Base-by-base conservation (phyloP, 768 basidiomycete species). In the Panellus pusillus region DNA sequence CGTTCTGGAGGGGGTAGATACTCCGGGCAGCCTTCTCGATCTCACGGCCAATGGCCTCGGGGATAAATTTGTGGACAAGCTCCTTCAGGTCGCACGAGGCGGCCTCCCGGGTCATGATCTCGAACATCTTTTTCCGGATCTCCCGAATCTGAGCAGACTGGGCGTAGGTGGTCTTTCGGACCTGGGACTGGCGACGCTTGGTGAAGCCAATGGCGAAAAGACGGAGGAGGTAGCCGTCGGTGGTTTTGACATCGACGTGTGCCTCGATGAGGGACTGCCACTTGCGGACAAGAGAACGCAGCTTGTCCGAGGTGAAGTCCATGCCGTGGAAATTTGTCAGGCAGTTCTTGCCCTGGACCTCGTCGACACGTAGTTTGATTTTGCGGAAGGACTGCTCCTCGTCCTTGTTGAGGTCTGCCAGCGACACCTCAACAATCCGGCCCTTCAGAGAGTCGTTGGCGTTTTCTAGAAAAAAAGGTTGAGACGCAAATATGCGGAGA, bases 261-360 rank as follows among this genome's bases (percentile, higher is more conserved):
- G 97, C 97, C 78, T 98, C 97, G 66, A 99, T 95, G 68, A 98
- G 89, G 17, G 96, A 86, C 77, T 98, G 97, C 97, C 97, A 99
- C 78, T 98, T 99, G 73, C 96, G 92, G 65, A 99, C 97, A 68
- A 99, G 94, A 46, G 97, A 98, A 52, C 97, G 94, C 62, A 98
- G 88, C 78, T 98, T 98, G 86, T 99, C 97, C 54, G 96, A 97
- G 58, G 97, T 98, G 79, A 99, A 98, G 79, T 96, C 93, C 96
- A 99, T 98, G 72, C 97, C 97, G 75, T 96, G 91, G 91, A 99
- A 99, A 77, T 95, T 96, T 72, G 97, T 98, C 51, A 98, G 83
- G 81, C 94, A 97, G 82, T 93, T 97, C 82, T 95, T 96, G 78
- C 97, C 97, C 78, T 97, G 89, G 55, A 93, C 80, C 68, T 94